Base-by-base conservation (phyloP, 495 filamentous ascomycete species). In the Penicillium turbatum region DNA sequence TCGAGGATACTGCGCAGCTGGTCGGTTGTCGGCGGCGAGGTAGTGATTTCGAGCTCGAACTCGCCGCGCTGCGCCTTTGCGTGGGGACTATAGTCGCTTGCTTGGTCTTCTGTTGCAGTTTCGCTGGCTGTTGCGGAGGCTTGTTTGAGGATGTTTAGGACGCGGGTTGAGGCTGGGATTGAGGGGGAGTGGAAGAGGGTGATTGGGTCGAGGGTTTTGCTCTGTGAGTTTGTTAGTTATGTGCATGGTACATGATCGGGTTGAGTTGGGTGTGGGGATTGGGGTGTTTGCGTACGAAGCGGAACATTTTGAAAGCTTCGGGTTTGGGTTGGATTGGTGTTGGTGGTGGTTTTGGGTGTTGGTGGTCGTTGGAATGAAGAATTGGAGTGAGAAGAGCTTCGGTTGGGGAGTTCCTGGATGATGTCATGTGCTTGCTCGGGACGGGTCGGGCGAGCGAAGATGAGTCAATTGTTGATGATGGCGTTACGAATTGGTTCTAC, bases 131-230 rank as follows among this genome's bases (percentile, higher is more conserved):
- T 75, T n/a, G 82, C 79, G 3, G 85, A 85, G 10, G 82, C 74
- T 69, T 88, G 82, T 65, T 92, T 92, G 21, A 97, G 82, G 45
- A 92, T 68, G 24, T 82, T 84, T 19, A 86, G 79, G 29, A 82
- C 81, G 38, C 83, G 82, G 12, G 77, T 76, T 2, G 89, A 95
- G 57, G 82, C 69, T 3, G 83, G 74, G 15, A 78, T 72, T 36
- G 72, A 73, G 21, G 92, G 81, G 59, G 85, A 83, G 81, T 97
- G 92, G 81, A 97, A 98, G 76, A 98, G 86, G 52, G 91, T 96
- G 62, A 98, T 85, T 55, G 95, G 84, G 77, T 97, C 90, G 72
- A 89, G 80, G 56, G 86, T 78, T 82, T 91, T 92, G 71, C 80
- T 79, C 87, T 92, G 57, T n/a, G n/a, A n/a, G n/a, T n/a, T n/a